Conservation (phyloP, 176 grass and related monocot species). For the Saccharum spontaneum region DNA sequence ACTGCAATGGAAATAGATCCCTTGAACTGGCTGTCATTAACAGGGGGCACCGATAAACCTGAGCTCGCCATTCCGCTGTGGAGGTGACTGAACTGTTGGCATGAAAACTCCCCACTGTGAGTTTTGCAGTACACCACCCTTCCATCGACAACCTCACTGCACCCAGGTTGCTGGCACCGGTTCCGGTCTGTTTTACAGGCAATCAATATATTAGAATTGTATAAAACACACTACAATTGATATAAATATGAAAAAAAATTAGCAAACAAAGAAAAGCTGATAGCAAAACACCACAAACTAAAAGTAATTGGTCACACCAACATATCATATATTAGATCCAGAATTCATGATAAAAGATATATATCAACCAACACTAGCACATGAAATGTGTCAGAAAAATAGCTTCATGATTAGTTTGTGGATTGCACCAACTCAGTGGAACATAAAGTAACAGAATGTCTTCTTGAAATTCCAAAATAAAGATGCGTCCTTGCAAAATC, state of each 20-base stretch:
- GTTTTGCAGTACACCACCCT: conserved; percentile 38
- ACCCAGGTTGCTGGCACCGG: conserved; percentile 43
- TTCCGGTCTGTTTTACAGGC: conserved; percentile 27
- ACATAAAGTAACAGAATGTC: neutral
- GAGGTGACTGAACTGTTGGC: conserved; percentile 30
- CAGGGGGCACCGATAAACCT: conserved; percentile 25
- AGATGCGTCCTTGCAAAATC: neutral
- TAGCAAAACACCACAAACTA: neutral
- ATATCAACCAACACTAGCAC: neutral
- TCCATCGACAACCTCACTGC: conserved; percentile 25
- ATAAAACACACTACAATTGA: neutral
- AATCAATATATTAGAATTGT: conserved; percentile 30
- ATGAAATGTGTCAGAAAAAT: neutral
- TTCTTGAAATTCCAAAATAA: conserved; percentile 18
- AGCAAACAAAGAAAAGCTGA: neutral
- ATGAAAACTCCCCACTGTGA: conserved; percentile 1
- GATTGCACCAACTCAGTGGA: neutral
- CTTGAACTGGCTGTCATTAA: conserved; percentile 21
- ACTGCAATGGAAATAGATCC: conserved; percentile 26
- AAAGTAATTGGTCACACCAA: conserved; percentile 8
- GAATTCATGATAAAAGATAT: neutral
- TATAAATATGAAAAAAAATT: conserved; percentile 6
- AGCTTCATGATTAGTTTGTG: conserved; percentile 1
- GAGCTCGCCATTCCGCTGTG: conserved; percentile 23
- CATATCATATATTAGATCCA: conserved; percentile 8